Base-by-base conservation (phyloP, 257 asterid genomes). In the Marsdenia floribunda region DNA sequence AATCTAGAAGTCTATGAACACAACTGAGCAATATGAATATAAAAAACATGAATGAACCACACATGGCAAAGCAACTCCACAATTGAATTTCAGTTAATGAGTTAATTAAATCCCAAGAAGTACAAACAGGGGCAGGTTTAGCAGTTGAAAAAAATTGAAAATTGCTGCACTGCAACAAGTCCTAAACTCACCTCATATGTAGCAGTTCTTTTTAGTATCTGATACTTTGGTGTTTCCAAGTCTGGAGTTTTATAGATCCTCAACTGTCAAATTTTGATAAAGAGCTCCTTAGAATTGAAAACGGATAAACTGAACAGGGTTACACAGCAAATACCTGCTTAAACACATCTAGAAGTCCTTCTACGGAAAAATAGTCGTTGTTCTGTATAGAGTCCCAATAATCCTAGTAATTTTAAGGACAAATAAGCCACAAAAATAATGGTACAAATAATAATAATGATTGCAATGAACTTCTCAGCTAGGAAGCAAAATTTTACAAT, bases 331-430 rank as follows among this genome's bases (percentile, higher is more conserved):
- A 53, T 78, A 89, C 98, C 93, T 90, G 97, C 82, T 89, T 91
- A 6, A 83, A 53, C 80, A 91, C 72, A 15, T 93, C 97, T 2
- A 85, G 8, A 24, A 93, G 77, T 37, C 94, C 98, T 85, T 93
- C 97, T 68, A 87, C 24, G 3, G 97, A 93, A 69, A 93, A 93
- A 77, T 82, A 93, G 15, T 93, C 82, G 55, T 90, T 91, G 88
- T 87, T 90, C 80, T 82, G 57, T 73, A 93, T 88, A 10, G 97
- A 91, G 85, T 93, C 98, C 98, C 98, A 93, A 37, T 85, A 91
- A 76, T 93, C 98, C 98, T 93, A 68, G 65, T 68, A 7, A 72
- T 73, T 29, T 19, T 14, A 59, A 59, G 46, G 74, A 52, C 70
- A 19, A 74, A 44, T 18, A 73, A 76, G 76, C 73, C 71, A 81